A percentile compares a stretch with the other conserved stretches of the same genome.
These are phyloP conservation scores for Umbelopsis vinacea DNA, from an alignment of 192 early-diverging fungal genomes.

Conservation along the genomic window DNA sequence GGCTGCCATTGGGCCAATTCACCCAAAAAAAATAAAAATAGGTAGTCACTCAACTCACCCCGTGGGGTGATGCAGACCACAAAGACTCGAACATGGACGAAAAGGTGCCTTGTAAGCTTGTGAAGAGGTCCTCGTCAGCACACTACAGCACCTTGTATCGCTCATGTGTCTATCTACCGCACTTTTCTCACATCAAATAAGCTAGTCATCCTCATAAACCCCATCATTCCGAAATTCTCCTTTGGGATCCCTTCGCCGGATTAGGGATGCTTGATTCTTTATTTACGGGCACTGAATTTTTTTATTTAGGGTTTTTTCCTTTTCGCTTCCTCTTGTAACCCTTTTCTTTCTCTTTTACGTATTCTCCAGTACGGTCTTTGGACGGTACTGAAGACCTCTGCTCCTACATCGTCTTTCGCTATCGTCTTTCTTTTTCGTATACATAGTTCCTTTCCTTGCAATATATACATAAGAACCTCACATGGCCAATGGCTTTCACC, in stretches of 20 bases:
- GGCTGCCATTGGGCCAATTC: background rate
- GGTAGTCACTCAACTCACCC: too few relatives aligned
- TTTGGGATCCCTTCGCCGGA: background rate
- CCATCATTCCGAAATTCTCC: conserved; percentile 16
- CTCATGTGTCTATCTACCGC: too few relatives aligned
- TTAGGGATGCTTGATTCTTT: conserved; percentile 11
- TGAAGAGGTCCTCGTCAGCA: too few relatives aligned
- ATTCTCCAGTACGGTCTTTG: conserved; percentile 11
- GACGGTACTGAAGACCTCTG: background rate
- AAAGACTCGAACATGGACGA: too few relatives aligned
- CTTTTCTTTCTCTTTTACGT: background rate
- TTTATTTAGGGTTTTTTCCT: conserved; percentile 6
- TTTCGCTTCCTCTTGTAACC: background rate
- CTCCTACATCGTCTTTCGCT: background rate
- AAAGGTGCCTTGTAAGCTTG: too few relatives aligned
- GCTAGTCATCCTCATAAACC: background rate
- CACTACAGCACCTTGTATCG: too few relatives aligned
- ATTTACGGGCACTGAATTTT: background rate
- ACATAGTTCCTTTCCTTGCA: background rate
- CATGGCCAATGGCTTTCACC: conserved; percentile 14
- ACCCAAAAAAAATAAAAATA: background rate
- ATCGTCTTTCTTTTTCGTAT: background rate
- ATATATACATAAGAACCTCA: background rate
- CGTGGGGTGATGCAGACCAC: too few relatives aligned
- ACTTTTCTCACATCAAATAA: background rate